Conservation (phyloP, 768 basidiomycete species). For the Gloeopeniophorella convolvens region DNA sequence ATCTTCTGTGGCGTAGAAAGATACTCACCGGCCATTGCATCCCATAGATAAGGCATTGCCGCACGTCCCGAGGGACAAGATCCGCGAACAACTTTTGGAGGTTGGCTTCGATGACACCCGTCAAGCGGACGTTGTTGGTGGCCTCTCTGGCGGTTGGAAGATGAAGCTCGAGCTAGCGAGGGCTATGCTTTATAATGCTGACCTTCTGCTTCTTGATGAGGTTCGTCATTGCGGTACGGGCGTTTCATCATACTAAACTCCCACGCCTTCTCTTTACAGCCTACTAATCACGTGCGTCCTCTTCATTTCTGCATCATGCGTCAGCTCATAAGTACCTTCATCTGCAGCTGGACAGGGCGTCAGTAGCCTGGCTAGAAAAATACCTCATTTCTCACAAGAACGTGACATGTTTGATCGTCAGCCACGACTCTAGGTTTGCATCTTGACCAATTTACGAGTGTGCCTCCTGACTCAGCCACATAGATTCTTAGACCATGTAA, state of each 20-base stretch:
- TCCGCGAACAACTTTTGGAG: constrained; percentile 71
- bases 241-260: no score
- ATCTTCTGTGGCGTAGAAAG: not conserved
- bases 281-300: constrained; percentile 79
- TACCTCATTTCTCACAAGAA: constrained; percentile 78
- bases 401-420: constrained; percentile 88
- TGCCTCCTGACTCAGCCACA: constrained; percentile 4
- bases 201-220: constrained; percentile 81
- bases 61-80: constrained; percentile 56
- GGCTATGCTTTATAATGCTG: constrained; percentile 95
- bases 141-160: constrained; percentile 97
- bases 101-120: constrained; percentile 89
- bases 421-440: constrained; percentile 92
- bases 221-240: no score
- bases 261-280: no score
- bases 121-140: constrained; percentile 80
- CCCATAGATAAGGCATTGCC: constrained; percentile 60
- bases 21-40: not conserved
- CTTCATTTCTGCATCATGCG: constrained; percentile 19
- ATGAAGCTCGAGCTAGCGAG: constrained; percentile 97
- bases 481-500: constrained; percentile 91
- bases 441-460: not conserved
- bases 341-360: constrained; percentile 65
- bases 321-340: constrained; percentile 13
- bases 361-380: constrained; percentile 88